Conservation (phyloP, 257 asterid species). For the Rauvolfia tetraphylla region DNA sequence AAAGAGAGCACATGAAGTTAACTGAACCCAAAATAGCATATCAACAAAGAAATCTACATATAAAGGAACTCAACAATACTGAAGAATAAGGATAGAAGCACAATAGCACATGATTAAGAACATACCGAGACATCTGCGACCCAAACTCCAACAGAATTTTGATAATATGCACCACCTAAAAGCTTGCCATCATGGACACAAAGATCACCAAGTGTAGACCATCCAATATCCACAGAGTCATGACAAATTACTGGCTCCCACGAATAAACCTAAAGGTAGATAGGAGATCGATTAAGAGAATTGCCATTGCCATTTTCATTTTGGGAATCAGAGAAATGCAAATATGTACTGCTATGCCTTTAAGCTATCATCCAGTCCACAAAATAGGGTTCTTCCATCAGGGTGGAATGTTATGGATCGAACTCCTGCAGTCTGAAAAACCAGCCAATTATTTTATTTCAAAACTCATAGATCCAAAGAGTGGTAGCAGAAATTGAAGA, state of each 20-base stretch:
- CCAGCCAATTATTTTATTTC: slow-evolving; percentile 17
- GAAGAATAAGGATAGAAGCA: not conserved
- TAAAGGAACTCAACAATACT: not conserved
- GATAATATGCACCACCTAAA: slow-evolving; percentile 89
- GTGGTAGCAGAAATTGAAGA: not conserved
- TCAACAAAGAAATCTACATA: not conserved
- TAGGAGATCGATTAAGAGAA: slow-evolving; percentile 24
- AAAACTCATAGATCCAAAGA: not conserved
- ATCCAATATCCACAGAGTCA: slow-evolving; percentile 94
- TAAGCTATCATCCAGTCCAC: slow-evolving; percentile 91
- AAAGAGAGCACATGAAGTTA: not conserved
- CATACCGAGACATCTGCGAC: slow-evolving; percentile 87
- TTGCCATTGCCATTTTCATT: slow-evolving; percentile 7
- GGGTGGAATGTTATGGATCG: slow-evolving; percentile 84
- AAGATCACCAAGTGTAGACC: slow-evolving; percentile 93
- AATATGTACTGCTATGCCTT: slow-evolving; percentile 49
- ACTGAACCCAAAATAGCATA: not conserved
- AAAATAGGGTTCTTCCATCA: slow-evolving; percentile 84
- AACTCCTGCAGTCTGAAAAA: slow-evolving; percentile 73
- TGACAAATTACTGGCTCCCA: slow-evolving; percentile 98
- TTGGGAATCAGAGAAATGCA: slow-evolving; percentile 11
- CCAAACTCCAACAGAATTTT: slow-evolving; percentile 91
- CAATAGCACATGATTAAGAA: not conserved
- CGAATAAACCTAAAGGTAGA: slow-evolving; percentile 71
- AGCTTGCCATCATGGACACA: slow-evolving; percentile 90